A percentile compares a stretch with the other conserved stretches of the same genome.
Conservation (phyloP, 257 asterid genomes). For the Rubia yunnanensis region DNA sequence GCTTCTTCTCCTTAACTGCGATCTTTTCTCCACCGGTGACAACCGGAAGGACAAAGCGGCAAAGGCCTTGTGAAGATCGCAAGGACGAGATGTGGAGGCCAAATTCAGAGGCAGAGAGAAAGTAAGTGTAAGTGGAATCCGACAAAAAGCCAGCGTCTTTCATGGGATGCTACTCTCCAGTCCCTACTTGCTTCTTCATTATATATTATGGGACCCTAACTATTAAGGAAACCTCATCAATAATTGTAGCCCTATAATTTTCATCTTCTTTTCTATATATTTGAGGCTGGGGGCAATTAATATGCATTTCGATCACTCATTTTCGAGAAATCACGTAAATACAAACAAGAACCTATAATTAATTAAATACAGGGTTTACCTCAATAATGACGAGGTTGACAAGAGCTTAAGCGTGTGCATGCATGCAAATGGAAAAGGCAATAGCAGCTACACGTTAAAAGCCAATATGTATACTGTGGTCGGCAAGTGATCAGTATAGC, state of each 20-base stretch:
- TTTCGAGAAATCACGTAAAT: neutral
- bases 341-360: neutral
- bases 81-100: neutral
- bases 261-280: too few relatives aligned
- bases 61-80: neutral
- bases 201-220: slow-evolving; percentile 11
- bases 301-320: too few relatives aligned
- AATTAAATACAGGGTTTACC: neutral
- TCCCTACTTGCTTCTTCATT: slow-evolving; percentile 1
- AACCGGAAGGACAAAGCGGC: neutral
- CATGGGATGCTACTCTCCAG: neutral
- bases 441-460: neutral
- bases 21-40: too few relatives aligned
- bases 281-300: too few relatives aligned
- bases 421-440: neutral
- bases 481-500: too few relatives aligned
- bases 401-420: neutral
- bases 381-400: too few relatives aligned
- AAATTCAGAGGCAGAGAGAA: neutral
- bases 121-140: slow-evolving; percentile 2
- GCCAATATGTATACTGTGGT: neutral
- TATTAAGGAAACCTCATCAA: neutral
- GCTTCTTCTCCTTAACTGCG: too few relatives aligned
- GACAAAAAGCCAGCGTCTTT: slow-evolving; percentile 6
- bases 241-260: neutral